Conservation (phyloP, 108 stramenopile genomes). For the Aurantiochytrium sp. region DNA sequence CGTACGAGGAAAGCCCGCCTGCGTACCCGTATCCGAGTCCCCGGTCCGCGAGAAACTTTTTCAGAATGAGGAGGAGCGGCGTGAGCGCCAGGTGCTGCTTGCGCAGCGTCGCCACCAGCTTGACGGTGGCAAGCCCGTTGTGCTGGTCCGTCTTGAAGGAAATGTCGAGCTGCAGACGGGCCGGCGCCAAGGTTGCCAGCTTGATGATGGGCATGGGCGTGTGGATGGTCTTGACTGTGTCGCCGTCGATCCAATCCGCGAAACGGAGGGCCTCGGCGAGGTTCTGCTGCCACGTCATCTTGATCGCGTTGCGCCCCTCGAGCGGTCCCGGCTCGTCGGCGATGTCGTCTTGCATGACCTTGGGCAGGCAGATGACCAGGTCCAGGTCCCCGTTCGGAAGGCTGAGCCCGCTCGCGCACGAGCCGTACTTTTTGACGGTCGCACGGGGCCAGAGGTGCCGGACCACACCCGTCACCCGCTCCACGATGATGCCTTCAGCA, state of each 20-base stretch:
- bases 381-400: constrained; percentile 51
- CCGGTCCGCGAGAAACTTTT: constrained; percentile 47
- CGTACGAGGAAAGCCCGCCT: constrained; percentile 52
- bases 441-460: constrained; percentile 54
- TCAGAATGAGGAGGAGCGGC: constrained; percentile 45
- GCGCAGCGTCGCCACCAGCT: constrained; percentile 34
- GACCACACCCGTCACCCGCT: constrained; percentile 35
- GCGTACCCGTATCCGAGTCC: constrained; percentile 45
- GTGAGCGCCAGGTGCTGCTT: constrained; percentile 37
- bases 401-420: constrained; percentile 48
- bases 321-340: constrained; percentile 51
- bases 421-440: constrained; percentile 52
- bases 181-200: constrained; percentile 17
- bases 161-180: constrained; percentile 40
- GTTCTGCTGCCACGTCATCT: constrained; percentile 57
- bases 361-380: constrained; percentile 58
- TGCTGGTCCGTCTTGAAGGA: constrained; percentile 47
- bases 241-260: constrained; percentile 45
- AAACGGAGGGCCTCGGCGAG: constrained; percentile 49
- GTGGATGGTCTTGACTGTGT: constrained; percentile 52
- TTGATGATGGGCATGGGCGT: constrained; percentile 56
- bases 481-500: neutral
- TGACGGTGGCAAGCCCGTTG: constrained; percentile 48
- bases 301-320: constrained; percentile 60
- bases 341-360: constrained; percentile 48